Evolutionary conservation across 78 protist genomes (phyloP), one percentile per base, ranked within the genome.

Genomic region (Diacronema lutheri): DNA sequence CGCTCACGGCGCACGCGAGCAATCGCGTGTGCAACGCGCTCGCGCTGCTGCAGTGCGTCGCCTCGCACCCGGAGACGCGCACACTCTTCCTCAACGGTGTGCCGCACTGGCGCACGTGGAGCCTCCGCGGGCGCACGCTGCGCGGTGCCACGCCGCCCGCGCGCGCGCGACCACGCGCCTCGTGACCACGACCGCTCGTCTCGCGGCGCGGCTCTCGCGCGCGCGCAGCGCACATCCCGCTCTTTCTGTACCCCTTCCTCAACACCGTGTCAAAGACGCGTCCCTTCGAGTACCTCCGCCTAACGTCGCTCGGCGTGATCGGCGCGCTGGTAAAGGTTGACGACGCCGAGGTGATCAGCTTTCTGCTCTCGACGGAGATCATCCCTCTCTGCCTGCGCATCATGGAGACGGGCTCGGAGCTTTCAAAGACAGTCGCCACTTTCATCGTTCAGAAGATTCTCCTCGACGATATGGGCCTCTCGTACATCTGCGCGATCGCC

Each of bases 251-350:
- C 85, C 99, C 99, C 44, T 98, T 98, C 84, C 90, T 98, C 56
- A 96, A 96, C 90, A 97, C 99, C 31, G 89, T 92, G 35, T 84
- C 89, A 81, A 94, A 90, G 77, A 89, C 93, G 60, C 88, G 96
- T 41, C 97, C 99, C 23, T 98, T 96, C 76, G 99, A 98, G 86
- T 98, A 96, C 90, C 92, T 98, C 38, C 92, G 99, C 29, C 88
- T 98, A 80, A 97, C 99, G n/a, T 76, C 92, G 35, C 97, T 98
- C 61, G 99, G 99, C 76, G 99, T 98, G 20, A 98, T 98, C 82
- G 99, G 99, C 19, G 98, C 99, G 25, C 93, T 97, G 3, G 99
- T 98, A 57, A 97, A 98, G 90, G 95, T 91, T 35, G 98, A 97
- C 83, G 98, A 96, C 81, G 33, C 86, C 37, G 96, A 96, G 23